Base-by-base conservation (phyloP, 148 eudicot genomes). In the Euryodendron excelsum region DNA sequence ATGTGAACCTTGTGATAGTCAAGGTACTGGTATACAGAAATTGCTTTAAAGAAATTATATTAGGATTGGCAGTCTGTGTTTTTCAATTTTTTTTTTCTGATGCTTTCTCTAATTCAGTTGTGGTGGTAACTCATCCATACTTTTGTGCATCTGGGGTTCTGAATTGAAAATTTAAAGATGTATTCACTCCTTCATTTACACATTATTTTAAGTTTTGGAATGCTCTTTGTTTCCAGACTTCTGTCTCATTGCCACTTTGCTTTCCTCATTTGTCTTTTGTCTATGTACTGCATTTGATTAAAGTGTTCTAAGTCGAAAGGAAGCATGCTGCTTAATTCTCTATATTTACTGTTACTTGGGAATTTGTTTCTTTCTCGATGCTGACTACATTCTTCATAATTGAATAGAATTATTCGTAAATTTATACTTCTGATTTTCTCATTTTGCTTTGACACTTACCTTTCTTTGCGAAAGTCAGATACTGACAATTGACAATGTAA, bases 401-500 rank as follows among this genome's bases (percentile, higher is more conserved):
- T 3, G 47, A 66, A 66, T 34, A 17, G 20, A 13, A 39, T 11
- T 68, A 21, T 41, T 8, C 1, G 72, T 39, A 23, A 37, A n/a
- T n/a, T 36, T 68, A 12, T 68, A 39, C 72, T 37, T n/a, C 50
- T 39, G 52, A 18, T 68, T 68, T 28, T 37, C 34, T 4, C 7
- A 7, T 75, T 31, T 12, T 47, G 10, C n/a, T n/a, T n/a, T n/a
- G n/a, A n/a, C n/a, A n/a, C 48, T 69, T 50, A 18, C 3, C 39
- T 69, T 76, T 60, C 10, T 20, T 12, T 15, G 14, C 20, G 55
- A 70, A 53, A 64, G 72, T 75, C 31, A 64, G 31, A 33, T 63
- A 71, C 47, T 55, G 52, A 53, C 48, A 66, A 65, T 69, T 84
- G 78, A 62, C 63, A 52, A 23, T 85, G 75, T 78, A 34, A 37